phyloP scores from a whole-genome alignment of 805 yeast species.

The Blastobotrys robertii region DNA sequence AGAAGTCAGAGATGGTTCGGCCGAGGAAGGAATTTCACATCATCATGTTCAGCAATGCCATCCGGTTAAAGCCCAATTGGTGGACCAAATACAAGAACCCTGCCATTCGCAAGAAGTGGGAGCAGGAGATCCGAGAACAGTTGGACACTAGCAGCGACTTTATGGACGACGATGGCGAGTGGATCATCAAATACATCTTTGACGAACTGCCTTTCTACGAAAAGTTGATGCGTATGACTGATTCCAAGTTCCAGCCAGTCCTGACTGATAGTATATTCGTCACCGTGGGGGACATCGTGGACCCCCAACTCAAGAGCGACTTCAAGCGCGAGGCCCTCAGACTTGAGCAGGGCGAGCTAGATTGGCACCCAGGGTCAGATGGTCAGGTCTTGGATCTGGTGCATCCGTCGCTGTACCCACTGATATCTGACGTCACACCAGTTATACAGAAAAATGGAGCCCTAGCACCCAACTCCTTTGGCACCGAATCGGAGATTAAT shows the following conservation, averaged over 20 bases:
- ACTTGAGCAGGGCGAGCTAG: slow-evolving; percentile 18
- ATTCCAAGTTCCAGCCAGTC: slow-evolving; percentile 14
- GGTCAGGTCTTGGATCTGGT: slow-evolving; percentile 32
- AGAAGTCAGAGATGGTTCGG: no score
- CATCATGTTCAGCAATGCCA: neutral
- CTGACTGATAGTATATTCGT: slow-evolving; percentile 20
- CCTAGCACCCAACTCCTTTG: neutral
- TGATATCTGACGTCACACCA: slow-evolving; percentile 22
- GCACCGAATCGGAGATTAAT: neutral
- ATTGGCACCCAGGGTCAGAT: slow-evolving; percentile 33
- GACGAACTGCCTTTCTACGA: slow-evolving; percentile 29
- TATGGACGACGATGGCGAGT: slow-evolving; percentile 12
- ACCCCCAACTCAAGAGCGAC: slow-evolving; percentile 4
- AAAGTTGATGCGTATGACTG: slow-evolving; percentile 5
- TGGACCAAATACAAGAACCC: slow-evolving; percentile 20
- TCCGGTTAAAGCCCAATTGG: slow-evolving; percentile 27
- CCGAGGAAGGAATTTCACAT: no score
- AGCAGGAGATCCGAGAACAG: slow-evolving; percentile 16
- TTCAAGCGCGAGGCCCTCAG: slow-evolving; percentile 11
- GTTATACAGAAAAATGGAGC: neutral
- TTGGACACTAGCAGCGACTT: neutral
- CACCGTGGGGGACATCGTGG: slow-evolving; percentile 17
- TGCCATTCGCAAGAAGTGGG: slow-evolving; percentile 24
- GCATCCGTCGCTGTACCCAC: slow-evolving; percentile 34
- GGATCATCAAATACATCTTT: slow-evolving; percentile 21